Evolutionary conservation across 2,329 filamentous ascomycete species (phyloP).

Genomic region (Colletotrichum sp.): DNA sequence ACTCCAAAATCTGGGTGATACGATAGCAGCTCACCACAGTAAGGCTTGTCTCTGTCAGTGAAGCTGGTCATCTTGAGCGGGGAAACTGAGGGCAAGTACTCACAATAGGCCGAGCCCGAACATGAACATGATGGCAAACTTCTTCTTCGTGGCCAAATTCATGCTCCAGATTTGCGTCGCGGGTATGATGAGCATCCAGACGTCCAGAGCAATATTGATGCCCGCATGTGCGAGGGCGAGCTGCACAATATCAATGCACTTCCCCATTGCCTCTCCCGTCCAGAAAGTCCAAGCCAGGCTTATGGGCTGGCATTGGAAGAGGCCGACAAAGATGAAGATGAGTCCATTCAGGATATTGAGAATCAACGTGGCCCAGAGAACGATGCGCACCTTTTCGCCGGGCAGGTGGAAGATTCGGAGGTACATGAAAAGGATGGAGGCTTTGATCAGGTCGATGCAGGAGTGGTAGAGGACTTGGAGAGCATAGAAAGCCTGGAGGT

Average conservation of each 20-base stretch:
- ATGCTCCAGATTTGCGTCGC: slow-evolving; percentile 1
- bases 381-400: slow-evolving; percentile 5
- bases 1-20: background rate
- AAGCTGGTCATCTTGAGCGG: background rate
- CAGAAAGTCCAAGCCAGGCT: slow-evolving; percentile 2
- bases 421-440: slow-evolving; percentile 16
- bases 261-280: background rate
- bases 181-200: slow-evolving; percentile 8
- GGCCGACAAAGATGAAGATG: background rate
- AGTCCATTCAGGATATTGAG: background rate
- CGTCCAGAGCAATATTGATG: slow-evolving; percentile 5
- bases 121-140: slow-evolving; percentile 3
- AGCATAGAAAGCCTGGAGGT: background rate
- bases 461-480: background rate
- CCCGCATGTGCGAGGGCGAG: background rate
- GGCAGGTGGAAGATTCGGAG: slow-evolving; percentile 13
- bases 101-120: slow-evolving; percentile 11
- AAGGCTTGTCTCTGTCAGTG: background rate
- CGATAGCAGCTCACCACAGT: background rate
- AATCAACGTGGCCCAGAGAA: background rate
- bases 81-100: background rate
- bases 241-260: background rate
- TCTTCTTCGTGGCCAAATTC: slow-evolving; percentile 3
- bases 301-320: slow-evolving; percentile 4
- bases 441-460: slow-evolving; percentile 14